Evolutionary conservation across 331 rosid genomes (phyloP), one percentile per base, ranked within the genome.

Genomic region (Pyrus hybrid): DNA sequence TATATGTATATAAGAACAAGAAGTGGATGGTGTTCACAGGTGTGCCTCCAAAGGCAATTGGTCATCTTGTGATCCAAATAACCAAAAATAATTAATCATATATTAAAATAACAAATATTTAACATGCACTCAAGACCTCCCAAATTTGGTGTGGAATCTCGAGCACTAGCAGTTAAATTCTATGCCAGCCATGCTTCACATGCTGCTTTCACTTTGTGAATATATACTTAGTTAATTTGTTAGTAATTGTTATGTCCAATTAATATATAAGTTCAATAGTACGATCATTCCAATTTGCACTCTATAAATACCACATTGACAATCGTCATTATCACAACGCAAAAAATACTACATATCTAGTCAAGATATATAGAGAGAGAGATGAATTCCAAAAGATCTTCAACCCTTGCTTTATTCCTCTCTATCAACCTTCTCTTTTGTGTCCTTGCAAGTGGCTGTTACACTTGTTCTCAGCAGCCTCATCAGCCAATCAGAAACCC

Each of bases 381-480:
- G 43, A 87, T 87, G 91, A 71, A 76, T 76, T 81, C 77, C 70
- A 84, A 74, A 53, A 83, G 78, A 71, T 56, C 69, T 71, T 83
- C 93, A 33, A 69, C 73, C 26, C 70, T 84, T 23, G 83, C 76
- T 75, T 79, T 88, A 20, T 82, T 93, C 80, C 67, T 80, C 22
- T 68, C 65, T 51, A 62, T 82, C 57, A 87, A 88, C 70, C 86
- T 93, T 71, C 72, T 93, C 56, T 76, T 85, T 53, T 87, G 76
- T 54, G 79, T 72, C 51, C n/a, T 78, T 9, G 76, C 82, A 66
- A 88, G 79, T 57, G 95, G 90, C 2, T 90, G 91, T 56, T 70
- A n/a, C 81, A 72, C 77, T 73, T 90, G 93, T 35, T 26, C 89
- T 17, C 75, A 76, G 21, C 65, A 23, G 9, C 76, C 76, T 57